Conservation (phyloP, 2,329 filamentous ascomycete species). For the Microthyrium microscopicum region DNA sequence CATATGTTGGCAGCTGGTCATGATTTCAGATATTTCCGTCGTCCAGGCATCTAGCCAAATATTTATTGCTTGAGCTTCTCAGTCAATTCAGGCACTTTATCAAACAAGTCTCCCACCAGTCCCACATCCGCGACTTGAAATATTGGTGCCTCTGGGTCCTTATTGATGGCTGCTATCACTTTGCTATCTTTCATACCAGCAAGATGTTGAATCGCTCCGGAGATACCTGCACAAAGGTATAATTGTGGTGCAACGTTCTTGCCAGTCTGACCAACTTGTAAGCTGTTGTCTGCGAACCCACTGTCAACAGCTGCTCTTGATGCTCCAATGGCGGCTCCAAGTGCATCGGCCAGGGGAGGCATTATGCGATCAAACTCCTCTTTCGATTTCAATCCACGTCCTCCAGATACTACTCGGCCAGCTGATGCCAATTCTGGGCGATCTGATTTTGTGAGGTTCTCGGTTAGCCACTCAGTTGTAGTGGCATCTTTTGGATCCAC, state of each 20-base stretch:
- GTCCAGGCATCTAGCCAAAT: slow-evolving; percentile 12
- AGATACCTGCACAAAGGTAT: slow-evolving; percentile 91
- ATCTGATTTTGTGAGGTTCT: slow-evolving; percentile 84
- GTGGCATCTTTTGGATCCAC: slow-evolving; percentile 63
- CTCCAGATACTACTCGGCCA: slow-evolving; percentile 76
- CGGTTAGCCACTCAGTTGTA: slow-evolving; percentile 76
- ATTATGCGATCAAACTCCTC: slow-evolving; percentile 92
- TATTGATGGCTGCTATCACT: slow-evolving; percentile 97
- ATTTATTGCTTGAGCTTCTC: slow-evolving; percentile 77
- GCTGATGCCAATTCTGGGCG: slow-evolving; percentile 89
- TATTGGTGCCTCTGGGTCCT: slow-evolving; percentile 90
- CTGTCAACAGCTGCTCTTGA: slow-evolving; percentile 91
- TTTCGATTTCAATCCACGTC: slow-evolving; percentile 90
- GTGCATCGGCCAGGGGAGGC: slow-evolving; percentile 74
- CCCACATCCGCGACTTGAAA: slow-evolving; percentile 97
- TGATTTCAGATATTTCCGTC: too few species aligned
- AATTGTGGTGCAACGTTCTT: slow-evolving; percentile 96
- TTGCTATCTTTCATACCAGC: slow-evolving; percentile 99
- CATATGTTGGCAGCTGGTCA: slow-evolving; percentile 11
- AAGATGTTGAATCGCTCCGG: slow-evolving; percentile 92
- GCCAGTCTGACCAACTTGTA: slow-evolving; percentile 95
- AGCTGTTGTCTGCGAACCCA: slow-evolving; percentile 93
- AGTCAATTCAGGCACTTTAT: slow-evolving; percentile 87
- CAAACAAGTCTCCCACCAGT: slow-evolving; percentile 86
- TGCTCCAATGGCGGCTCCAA: slow-evolving; percentile 91